Percentiles rank a stretch among this genome's conserved stretches.
Evolutionary conservation across 495 filamentous ascomycete species (phyloP).

Genomic region (Xylaria curta): DNA sequence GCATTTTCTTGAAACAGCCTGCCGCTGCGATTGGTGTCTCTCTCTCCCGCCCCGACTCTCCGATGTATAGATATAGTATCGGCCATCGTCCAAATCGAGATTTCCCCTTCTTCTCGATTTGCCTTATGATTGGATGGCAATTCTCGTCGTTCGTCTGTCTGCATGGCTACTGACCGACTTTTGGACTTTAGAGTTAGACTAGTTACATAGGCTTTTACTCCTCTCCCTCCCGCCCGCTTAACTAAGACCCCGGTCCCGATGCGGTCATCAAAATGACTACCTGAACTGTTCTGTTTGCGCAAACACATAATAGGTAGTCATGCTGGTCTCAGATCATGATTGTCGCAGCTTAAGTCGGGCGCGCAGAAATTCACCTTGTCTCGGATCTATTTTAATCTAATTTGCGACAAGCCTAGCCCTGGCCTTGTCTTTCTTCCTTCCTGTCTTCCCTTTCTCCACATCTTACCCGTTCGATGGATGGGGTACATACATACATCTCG

Average conservation of each 20-base stretch:
- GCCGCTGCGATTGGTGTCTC: constrained; percentile 3
- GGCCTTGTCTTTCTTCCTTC: neutral
- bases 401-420: neutral
- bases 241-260: neutral
- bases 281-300: neutral
- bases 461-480: neutral
- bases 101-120: neutral
- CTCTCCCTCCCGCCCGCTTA: neutral
- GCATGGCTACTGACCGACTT: constrained; percentile 22
- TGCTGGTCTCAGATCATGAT: neutral
- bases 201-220: neutral
- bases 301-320: neutral
- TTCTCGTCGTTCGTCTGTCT: constrained; percentile 16
- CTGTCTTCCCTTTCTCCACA: constrained; percentile 3
- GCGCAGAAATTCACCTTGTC: neutral
- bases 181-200: neutral
- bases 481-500: neutral
- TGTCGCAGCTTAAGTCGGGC: neutral
- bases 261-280: neutral
- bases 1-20: constrained; percentile 10
- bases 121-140: constrained; percentile 5
- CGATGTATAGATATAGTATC: neutral
- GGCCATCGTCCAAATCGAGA: neutral
- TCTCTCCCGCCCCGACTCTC: constrained; percentile 4
- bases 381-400: constrained; percentile 2